Base-by-base conservation (phyloP, 1,284 basidiomycete genomes). In the Apiotrichum sp. region DNA sequence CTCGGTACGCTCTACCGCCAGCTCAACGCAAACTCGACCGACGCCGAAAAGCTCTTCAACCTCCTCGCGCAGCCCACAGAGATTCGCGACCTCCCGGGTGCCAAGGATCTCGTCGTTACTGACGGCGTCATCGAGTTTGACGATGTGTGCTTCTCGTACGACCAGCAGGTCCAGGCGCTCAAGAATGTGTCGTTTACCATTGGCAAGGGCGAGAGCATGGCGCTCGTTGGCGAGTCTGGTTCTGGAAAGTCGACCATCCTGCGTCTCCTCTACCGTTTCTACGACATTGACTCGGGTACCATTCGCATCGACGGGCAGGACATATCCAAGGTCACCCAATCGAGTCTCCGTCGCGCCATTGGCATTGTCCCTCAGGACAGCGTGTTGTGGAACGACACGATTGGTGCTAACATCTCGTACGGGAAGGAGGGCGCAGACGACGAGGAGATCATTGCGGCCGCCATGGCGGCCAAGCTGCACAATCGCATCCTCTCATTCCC, bases 291-390 rank as follows among this genome's bases (percentile, higher is more conserved):
- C 1, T 81, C 82, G 0, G 96, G 95, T 1, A 78, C 80, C 11
- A 97, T 98, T 65, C 79, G 83, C 53, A 79, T 83, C 55, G 81
- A 83, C 62, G 89, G 85, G 3, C 95, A 98, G 75, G 86, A 93
- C 66, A 85, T 98, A 57, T 80, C 82, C 39, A 77, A 84, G 2
- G 79, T 96, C 6, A 84, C 87, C 62, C 77, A 96, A 52, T 80
- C 83, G 39, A 87, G 84, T 49, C 78, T 98, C 0, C 81, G 95
- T n/a, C 77, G 78, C 35, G 80, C 83, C 2, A 88, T 98, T 48
- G 96, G 95, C 2, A 91, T 98, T 16, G 96, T 98, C 1, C 96
- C 95, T 0, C 95, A 98, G 73, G 96, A 98, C 69, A 97, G 92
- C 14, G 92, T 96, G 1, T 79, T 98, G 7, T 98, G 98, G 83